Conservation (phyloP, 352 stramenopile species). For the Globisporangium nunn region DNA sequence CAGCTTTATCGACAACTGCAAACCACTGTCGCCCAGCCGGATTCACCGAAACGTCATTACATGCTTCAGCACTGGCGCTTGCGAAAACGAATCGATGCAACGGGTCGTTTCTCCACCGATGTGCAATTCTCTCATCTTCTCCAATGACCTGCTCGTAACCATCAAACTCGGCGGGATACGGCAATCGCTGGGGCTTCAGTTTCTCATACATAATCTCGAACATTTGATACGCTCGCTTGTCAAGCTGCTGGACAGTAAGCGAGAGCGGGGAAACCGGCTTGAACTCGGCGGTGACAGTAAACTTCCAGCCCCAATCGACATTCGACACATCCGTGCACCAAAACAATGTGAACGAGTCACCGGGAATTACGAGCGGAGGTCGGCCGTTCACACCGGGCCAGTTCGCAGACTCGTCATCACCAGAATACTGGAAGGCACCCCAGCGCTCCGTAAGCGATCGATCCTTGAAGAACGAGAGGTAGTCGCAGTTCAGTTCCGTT, state of each 20-base stretch:
- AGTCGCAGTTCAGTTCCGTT: conserved; percentile 74
- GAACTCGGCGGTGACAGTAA: conserved; percentile 66
- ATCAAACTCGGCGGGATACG: conserved; percentile 42
- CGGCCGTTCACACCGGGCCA: conserved; percentile 66
- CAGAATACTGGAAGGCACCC: conserved; percentile 62
- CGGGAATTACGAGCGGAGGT: conserved; percentile 62
- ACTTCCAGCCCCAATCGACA: conserved; percentile 87
- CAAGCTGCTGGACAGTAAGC: conserved; percentile 46
- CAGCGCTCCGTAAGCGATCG: conserved; percentile 56
- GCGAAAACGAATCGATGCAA: conserved; percentile 22
- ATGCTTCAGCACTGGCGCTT: neutral
- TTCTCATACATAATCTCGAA: conserved; percentile 72
- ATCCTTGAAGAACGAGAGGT: conserved; percentile 83
- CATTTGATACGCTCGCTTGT: conserved; percentile 49
- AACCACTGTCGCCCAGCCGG: conserved; percentile 8
- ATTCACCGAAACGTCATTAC: too few species aligned
- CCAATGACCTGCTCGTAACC: conserved; percentile 27
- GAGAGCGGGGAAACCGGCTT: conserved; percentile 30
- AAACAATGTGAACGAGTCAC: conserved; percentile 73
- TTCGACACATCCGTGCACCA: conserved; percentile 85
- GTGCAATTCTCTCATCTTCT: conserved; percentile 2
- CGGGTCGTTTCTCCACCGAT: conserved; percentile 14
- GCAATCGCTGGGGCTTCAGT: conserved; percentile 30
- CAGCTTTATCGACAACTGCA: conserved; percentile 21
- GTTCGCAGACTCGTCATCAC: conserved; percentile 56